phyloP scores from a whole-genome alignment of 441 rosid species.

The Gossypium davidsonii region DNA sequence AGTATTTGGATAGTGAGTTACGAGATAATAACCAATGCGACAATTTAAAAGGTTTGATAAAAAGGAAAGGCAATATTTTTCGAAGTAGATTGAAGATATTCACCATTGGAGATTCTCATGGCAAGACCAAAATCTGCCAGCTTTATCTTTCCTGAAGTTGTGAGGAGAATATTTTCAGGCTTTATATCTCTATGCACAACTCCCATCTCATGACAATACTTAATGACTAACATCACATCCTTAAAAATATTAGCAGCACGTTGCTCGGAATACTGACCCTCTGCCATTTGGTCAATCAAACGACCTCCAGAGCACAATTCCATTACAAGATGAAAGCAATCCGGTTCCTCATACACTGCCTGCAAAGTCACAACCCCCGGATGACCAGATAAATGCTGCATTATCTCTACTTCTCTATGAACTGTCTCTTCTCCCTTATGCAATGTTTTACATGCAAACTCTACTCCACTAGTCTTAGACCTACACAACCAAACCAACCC shows the following conservation, averaged over 20 bases:
- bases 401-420: background rate
- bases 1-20: background rate
- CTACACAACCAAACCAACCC: background rate
- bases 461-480: background rate
- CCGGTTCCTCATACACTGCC: background rate
- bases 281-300: conserved; percentile 66
- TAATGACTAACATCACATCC: conserved; percentile 78
- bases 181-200: conserved; percentile 92
- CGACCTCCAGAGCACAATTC: background rate
- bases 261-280: conserved; percentile 63
- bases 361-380: background rate
- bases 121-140: conserved; percentile 98
- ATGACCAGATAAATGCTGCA: background rate
- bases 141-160: conserved; percentile 65
- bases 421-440: background rate
- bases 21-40: background rate
- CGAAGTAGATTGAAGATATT: background rate
- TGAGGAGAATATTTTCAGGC: conserved; percentile 83
- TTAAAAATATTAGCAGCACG: conserved; percentile 77
- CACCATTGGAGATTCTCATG: conserved; percentile 86
- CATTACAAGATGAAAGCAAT: background rate
- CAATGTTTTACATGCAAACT: background rate
- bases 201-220: conserved; percentile 96
- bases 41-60: background rate
- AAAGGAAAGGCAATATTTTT: background rate